Conservation (phyloP, 768 basidiomycete species). For the Dendrothele bispora region DNA sequence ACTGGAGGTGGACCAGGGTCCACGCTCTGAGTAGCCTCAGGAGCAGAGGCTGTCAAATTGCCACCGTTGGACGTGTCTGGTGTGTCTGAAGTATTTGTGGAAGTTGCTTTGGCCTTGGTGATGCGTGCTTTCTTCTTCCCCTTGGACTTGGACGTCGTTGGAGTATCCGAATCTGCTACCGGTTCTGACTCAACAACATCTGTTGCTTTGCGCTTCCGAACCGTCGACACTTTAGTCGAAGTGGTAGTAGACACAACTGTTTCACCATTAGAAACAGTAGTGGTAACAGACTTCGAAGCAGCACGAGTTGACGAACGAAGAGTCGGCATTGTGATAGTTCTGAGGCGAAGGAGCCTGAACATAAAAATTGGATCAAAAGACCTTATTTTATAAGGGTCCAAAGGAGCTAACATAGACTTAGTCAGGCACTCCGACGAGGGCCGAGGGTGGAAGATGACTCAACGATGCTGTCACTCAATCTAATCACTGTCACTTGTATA, state of each 20-base stretch:
- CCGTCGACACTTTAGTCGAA: constrained; percentile 6
- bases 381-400: constrained; percentile 5
- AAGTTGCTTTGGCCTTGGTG: neutral
- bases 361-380: neutral
- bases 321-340: constrained; percentile 21
- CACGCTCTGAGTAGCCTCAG: constrained; percentile 9
- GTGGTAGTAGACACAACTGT: constrained; percentile 5
- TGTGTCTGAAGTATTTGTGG: constrained; percentile 7
- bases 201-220: constrained; percentile 21
- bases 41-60: no score
- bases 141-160: neutral
- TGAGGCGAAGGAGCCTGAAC: neutral
- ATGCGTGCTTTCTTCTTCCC: constrained; percentile 9
- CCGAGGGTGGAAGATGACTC: constrained; percentile 1
- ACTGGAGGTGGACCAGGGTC: constrained; percentile 18
- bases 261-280: no score
- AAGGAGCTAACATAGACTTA: neutral
- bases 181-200: no score
- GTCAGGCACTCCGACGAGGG: neutral
- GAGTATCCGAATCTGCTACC: no score
- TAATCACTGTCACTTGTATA: neutral
- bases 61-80: no score
- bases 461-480: neutral
- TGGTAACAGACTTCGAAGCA: constrained; percentile 2
- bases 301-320: constrained; percentile 31